Percentiles rank a stretch among this genome's conserved stretches.
phyloP scores from a whole-genome alignment of 78 protist genomes.

The Dictyostelium brefeldianum region DNA sequence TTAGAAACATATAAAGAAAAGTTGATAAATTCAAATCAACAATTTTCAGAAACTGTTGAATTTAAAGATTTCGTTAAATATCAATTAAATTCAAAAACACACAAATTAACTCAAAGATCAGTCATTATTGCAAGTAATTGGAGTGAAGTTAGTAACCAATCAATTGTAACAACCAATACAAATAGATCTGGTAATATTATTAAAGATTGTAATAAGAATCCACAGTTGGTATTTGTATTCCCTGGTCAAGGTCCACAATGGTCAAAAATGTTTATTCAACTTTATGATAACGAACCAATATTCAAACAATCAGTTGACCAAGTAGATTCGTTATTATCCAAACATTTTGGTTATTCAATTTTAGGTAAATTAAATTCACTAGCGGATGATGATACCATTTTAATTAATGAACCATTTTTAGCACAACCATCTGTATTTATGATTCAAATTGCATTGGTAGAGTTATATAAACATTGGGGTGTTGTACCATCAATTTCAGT shows the following conservation, averaged over 20 bases:
- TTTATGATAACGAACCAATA: constrained; percentile 22
- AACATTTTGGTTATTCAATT: constrained; percentile 48
- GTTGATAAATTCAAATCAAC: not conserved
- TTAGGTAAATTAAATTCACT: constrained; percentile 14
- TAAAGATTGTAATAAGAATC: not conserved
- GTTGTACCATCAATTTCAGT: constrained; percentile 51
- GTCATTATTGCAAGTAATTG: constrained; percentile 9
- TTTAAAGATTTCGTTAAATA: constrained; percentile 28
- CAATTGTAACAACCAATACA: not conserved
- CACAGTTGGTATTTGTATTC: constrained; percentile 54
- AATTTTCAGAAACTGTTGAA: not conserved
- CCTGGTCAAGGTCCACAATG: constrained; percentile 77
- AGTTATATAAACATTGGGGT: constrained; percentile 30
- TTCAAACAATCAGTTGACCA: constrained; percentile 15
- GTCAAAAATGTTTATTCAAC: constrained; percentile 15
- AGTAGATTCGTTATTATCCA: not conserved
- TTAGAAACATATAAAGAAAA: not conserved
- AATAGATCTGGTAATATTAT: constrained; percentile 10
- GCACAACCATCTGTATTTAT: constrained; percentile 73
- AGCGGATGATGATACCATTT: not conserved
- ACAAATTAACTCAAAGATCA: not conserved
- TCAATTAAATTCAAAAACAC: not conserved
- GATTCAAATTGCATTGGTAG: constrained; percentile 48
- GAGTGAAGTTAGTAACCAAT: not conserved
- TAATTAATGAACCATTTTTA: constrained; percentile 11